phyloP scores from a whole-genome alignment of 495 filamentous ascomycete species.

The Beverwykella pulmonaria region DNA sequence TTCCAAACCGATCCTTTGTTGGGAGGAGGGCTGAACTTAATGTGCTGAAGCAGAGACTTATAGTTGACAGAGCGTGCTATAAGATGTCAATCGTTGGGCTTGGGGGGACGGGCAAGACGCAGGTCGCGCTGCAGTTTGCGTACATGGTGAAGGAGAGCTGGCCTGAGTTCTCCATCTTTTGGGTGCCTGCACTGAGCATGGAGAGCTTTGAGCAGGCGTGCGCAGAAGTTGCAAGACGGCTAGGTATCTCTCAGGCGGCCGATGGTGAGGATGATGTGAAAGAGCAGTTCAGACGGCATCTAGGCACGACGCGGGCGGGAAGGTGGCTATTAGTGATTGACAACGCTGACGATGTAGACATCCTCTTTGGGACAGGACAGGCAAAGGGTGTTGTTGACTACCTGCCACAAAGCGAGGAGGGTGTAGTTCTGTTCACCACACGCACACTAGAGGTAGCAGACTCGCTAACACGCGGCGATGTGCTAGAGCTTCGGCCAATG shows the following conservation, averaged over 20 bases:
- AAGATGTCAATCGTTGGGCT: constrained; percentile 33
- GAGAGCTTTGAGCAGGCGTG: constrained; percentile 35
- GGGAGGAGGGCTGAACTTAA: constrained; percentile 23
- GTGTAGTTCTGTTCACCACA: constrained; percentile 40
- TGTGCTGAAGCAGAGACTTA: constrained; percentile 24
- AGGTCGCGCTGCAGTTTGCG: constrained; percentile 36
- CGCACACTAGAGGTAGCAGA: constrained; percentile 29
- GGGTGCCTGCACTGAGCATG: constrained; percentile 35
- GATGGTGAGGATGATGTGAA: constrained; percentile 21
- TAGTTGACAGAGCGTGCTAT: constrained; percentile 20
- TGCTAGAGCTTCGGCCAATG: constrained; percentile 36
- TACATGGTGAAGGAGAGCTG: constrained; percentile 28
- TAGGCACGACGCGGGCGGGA: constrained; percentile 20
- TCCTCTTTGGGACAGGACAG: constrained; percentile 25
- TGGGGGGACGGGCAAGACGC: constrained; percentile 35
- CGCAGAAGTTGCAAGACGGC: constrained; percentile 9
- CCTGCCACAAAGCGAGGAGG: constrained; percentile 34
- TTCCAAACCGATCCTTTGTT: constrained; percentile 23
- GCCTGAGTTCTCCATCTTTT: constrained; percentile 36
- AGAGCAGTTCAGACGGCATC: constrained; percentile 15
- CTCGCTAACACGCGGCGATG: constrained; percentile 28
- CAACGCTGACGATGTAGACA: constrained; percentile 40
- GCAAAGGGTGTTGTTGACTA: constrained; percentile 28
- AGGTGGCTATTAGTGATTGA: constrained; percentile 33
- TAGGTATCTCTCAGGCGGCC: constrained; percentile 19